phyloP scores from a whole-genome alignment of 805 yeast species.

The Starmerella stellata region DNA sequence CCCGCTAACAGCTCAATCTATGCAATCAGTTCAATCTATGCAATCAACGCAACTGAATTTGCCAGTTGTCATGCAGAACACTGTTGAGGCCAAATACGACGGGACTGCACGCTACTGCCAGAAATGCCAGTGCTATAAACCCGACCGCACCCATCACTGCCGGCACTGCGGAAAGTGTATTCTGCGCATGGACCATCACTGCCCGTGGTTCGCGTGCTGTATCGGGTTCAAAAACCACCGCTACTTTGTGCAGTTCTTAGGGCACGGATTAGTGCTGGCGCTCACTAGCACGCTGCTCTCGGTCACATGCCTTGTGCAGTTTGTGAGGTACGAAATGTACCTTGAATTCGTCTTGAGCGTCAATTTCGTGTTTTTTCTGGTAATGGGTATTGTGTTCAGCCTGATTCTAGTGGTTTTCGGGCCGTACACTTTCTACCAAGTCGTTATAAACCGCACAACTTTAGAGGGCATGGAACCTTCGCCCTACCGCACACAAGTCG shows the following conservation, averaged over 20 bases:
- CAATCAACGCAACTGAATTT: constrained; percentile 15
- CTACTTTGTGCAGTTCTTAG: constrained; percentile 55
- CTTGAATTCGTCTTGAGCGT: constrained; percentile 32
- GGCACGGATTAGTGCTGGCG: constrained; percentile 30
- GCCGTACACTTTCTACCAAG: constrained; percentile 34
- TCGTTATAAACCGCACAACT: constrained; percentile 55
- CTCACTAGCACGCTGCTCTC: constrained; percentile 9
- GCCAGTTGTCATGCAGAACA: constrained; percentile 18
- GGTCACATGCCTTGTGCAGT: constrained; percentile 11
- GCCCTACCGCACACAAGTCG: constrained; percentile 22
- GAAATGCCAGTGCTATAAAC: constrained; percentile 29
- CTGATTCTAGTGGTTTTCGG: constrained; percentile 38
- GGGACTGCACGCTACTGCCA: constrained; percentile 27
- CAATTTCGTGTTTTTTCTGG: constrained; percentile 40
- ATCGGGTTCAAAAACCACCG: constrained; percentile 71
- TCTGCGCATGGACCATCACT: constrained; percentile 45
- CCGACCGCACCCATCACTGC: constrained; percentile 30
- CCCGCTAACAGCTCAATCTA: too few species aligned
- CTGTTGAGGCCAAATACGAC: constrained; percentile 26
- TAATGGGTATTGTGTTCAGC: constrained; percentile 35
- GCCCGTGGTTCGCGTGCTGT: constrained; percentile 85
- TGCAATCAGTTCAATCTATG: too few species aligned
- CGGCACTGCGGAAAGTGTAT: constrained; percentile 25
- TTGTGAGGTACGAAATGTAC: constrained; percentile 13
- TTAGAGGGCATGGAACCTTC: constrained; percentile 41